Evolutionary conservation across 192 early-diverging fungal species (phyloP).

Genomic region (Podila minutissima): DNA sequence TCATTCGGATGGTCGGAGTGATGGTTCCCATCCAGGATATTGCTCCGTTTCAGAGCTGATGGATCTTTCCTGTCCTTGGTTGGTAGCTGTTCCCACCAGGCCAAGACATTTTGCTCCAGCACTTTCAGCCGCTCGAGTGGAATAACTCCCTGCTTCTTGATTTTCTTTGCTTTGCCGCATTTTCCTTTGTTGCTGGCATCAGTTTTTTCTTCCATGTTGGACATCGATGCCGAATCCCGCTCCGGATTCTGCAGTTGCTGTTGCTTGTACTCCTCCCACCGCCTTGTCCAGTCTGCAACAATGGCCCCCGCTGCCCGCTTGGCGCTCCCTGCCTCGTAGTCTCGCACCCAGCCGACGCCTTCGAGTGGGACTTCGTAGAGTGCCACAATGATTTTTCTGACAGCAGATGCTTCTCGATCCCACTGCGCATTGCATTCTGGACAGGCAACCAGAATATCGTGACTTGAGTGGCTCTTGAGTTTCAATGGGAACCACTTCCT

Average conservation of each 20-base stretch:
- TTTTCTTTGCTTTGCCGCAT: conserved; percentile 12
- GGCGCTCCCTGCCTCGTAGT: conserved; percentile 35
- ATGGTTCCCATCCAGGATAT: background rate
- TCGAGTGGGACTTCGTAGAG: conserved; percentile 33
- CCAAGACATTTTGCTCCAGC: conserved; percentile 20
- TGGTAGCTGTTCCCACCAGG: conserved; percentile 14
- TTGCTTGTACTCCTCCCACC: conserved; percentile 10
- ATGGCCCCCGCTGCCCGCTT: conserved; percentile 37
- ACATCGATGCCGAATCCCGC: background rate
- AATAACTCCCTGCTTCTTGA: conserved; percentile 27
- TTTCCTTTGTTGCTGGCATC: background rate
- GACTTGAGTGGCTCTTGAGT: conserved; percentile 46
- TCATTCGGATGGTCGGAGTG: background rate
- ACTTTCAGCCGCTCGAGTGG: conserved; percentile 16
- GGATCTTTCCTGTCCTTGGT: background rate
- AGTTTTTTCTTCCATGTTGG: background rate
- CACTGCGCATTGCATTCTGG: conserved; percentile 45
- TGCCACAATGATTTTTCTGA: conserved; percentile 31
- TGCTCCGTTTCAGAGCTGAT: background rate
- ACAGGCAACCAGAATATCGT: conserved; percentile 45
- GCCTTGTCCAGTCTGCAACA: conserved; percentile 33
- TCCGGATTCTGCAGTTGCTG: background rate
- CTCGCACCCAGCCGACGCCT: conserved; percentile 45
- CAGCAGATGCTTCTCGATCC: conserved; percentile 38
- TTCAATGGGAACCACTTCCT: conserved; percentile 39